Evolutionary conservation across 2,329 filamentous ascomycete genomes (phyloP), one percentile per base, ranked within the genome.

Genomic region (Penicillium verrucosum): DNA sequence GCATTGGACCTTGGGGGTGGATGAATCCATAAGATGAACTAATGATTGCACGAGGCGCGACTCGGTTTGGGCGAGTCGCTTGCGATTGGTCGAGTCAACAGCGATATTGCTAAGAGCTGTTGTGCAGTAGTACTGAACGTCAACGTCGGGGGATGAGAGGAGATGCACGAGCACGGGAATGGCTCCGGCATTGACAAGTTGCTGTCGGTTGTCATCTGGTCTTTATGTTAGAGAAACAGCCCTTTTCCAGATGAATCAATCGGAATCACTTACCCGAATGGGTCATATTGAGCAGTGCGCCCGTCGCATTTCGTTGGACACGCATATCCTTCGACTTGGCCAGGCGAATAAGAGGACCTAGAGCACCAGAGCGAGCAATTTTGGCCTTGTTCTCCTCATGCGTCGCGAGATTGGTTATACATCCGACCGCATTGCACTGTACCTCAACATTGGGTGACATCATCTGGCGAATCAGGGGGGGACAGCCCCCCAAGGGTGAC

Each of bases 301-400:
- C 94, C 0, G 94, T 99, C 56, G 94, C 94, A 76, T 99, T 99
- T 63, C 94, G 85, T 78, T 99, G 94, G 46, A 99, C 94, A 55
- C 94, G 87, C 94, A 97, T 97, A 70, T 99, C 94, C 75, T 95
- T 93, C 23, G 94, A 97, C 77, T 96, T 97, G 60, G 94, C 94
- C 56, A 99, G 80, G 61, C 90, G 85, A 44, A 94, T 99, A 65
- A 99, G 80, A 9, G 94, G 94, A 8, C 89, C 90, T 55, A 99
- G 82, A 53, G 94, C 94, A 57, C 94, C 94, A 4, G 94, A 99
- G 60, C 91, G 86, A 65, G 94, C 94, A 74, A 99, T 99, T 79
- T 96, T 97, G 57, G 94, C 92, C 79, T 99, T 99, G 80, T 99
- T 99, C 67, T 97, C 94, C 78, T 99, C 94, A 70, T 99, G 94